Evolutionary conservation across 2,329 filamentous ascomycete genomes (phyloP).

Genomic region (Fusarium sublunatum): DNA sequence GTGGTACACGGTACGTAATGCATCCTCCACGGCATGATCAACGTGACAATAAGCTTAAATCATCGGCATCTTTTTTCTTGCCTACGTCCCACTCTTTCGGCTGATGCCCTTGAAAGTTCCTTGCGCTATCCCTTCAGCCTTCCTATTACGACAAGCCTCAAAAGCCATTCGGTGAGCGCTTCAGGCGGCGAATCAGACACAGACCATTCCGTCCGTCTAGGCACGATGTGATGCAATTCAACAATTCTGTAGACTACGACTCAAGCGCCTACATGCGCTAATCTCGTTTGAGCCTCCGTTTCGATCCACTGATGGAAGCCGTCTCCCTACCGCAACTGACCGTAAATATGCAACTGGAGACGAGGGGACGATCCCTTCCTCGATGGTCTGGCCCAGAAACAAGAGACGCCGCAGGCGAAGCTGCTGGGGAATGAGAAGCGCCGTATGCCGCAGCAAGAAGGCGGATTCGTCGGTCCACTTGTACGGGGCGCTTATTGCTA

Average conservation of each 20-base stretch:
- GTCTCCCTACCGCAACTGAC: slow-evolving; percentile 8
- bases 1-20: slow-evolving; percentile 44
- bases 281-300: slow-evolving; percentile 19
- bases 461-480: slow-evolving; percentile 14
- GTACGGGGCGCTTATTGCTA: slow-evolving; percentile 7
- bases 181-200: slow-evolving; percentile 20
- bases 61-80: slow-evolving; percentile 30
- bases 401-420: slow-evolving; percentile 35
- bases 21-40: slow-evolving; percentile 27
- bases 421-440: slow-evolving; percentile 33
- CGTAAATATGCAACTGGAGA: slow-evolving; percentile 16
- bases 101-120: slow-evolving; percentile 19
- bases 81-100: slow-evolving; percentile 27
- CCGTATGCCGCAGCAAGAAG: slow-evolving; percentile 24
- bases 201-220: slow-evolving; percentile 1
- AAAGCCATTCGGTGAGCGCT: background rate
- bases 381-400: background rate
- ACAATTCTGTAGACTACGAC: slow-evolving; percentile 2
- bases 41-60: slow-evolving; percentile 47
- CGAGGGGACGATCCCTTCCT: slow-evolving; percentile 23
- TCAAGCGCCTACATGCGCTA: slow-evolving; percentile 28
- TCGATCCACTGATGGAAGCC: slow-evolving; percentile 1
- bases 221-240: slow-evolving; percentile 14
- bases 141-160: slow-evolving; percentile 12
- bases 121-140: slow-evolving; percentile 33